Evolutionary conservation across 169 alveolate species (phyloP), one percentile per base, ranked within the genome.

Genomic region (Plasmodium knowlesi): DNA sequence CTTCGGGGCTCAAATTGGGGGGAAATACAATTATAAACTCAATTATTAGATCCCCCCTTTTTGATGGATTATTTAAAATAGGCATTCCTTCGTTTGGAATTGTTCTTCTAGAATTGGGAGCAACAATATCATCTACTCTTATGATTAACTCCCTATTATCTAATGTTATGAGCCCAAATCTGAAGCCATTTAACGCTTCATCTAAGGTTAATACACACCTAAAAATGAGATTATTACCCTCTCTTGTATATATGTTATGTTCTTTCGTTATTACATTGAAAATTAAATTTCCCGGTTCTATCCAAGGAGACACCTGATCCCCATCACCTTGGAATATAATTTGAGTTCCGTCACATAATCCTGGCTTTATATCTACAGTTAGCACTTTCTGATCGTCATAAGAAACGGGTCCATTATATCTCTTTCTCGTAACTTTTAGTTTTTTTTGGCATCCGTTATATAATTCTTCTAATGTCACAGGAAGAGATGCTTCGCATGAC

Each of bases 41-140:
- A 57, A 97, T 89, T 16, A 96, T 96, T 39, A 97, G 82, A 80
- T 97, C 97, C 37, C 98, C 98, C 67, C 95, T 95, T 67, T 93
- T 91, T 2, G 92, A 91, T 9, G 98, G 98, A 53, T 93, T 84
- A 73, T 93, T 92, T 37, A 96, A 89, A 37, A 95, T 86, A 12
- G 98, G 98, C 97, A 96, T 96, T 85, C 93, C 93, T 89, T 97
- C 98, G 43, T 95, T 96, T 10, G 98, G 94, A 32, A 97, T 95
- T 16, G 96, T 94, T 92, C 95, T 97, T 39, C 96, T 88, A 30
- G 98, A 95, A 28, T 95, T 88, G 5, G 97, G 98, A 19, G 96
- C 92, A 25, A 97, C 97, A 22, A 97, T 92, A 32, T 97, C 98
- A 74, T 96, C 96, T 78, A 97, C 93, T 46, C 96, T 92, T 78